These are phyloP conservation scores for Corallochytrium limacisporum DNA, from an alignment of 78 protist genomes.

Conservation along the genomic window DNA sequence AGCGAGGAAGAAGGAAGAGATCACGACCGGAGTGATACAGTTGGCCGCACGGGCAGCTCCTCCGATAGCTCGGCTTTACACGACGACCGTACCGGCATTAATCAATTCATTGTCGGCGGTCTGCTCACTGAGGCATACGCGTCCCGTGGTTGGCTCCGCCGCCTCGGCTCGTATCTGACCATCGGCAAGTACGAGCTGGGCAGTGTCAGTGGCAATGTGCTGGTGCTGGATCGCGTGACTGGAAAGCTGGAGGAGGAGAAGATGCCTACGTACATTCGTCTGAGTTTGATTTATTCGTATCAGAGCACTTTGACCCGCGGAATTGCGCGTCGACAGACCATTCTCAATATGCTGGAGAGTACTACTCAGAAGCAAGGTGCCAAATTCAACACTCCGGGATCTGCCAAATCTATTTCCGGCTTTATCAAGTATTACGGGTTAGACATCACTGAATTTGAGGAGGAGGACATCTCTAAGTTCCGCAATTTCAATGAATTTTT, in stretches of 20 bases:
- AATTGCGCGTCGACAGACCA: neutral
- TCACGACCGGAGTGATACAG: too few relatives aligned
- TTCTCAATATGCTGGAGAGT: neutral
- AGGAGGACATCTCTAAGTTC: conserved; percentile 1
- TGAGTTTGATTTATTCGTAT: neutral
- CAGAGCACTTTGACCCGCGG: neutral
- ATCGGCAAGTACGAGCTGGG: neutral
- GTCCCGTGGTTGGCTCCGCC: neutral
- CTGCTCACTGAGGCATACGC: neutral
- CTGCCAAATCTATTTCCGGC: too few relatives aligned
- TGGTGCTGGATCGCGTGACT: conserved; percentile 6
- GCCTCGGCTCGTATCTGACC: neutral
- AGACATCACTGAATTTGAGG: too few relatives aligned
- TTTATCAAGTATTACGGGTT: too few relatives aligned
- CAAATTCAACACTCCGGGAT: too few relatives aligned
- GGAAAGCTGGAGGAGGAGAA: conserved; percentile 1
- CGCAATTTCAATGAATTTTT: conserved; percentile 58
- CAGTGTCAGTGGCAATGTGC: neutral
- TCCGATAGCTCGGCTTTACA: too few relatives aligned
- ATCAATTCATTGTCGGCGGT: neutral
- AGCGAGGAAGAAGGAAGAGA: too few relatives aligned
- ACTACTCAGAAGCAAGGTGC: conserved; percentile 7
- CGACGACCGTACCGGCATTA: too few relatives aligned
- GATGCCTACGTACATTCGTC: neutral
- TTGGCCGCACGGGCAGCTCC: too few relatives aligned